These are phyloP conservation scores for Exophiala spinifera DNA, from an alignment of 2,329 filamentous ascomycete species.

Conservation along the genomic window DNA sequence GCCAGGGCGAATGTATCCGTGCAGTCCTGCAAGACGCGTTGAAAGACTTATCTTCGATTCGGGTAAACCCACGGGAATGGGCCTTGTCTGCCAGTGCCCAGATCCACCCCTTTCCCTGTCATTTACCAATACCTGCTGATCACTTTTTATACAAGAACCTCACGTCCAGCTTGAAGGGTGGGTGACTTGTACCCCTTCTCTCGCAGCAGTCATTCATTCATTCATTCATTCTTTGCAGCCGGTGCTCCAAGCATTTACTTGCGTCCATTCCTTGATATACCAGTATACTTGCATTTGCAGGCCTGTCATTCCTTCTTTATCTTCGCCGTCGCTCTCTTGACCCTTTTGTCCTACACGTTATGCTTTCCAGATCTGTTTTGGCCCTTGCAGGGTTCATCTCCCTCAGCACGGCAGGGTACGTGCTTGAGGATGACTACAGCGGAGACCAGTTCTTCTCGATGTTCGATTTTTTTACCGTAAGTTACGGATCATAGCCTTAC, in stretches of 20 bases:
- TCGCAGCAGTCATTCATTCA: neutral
- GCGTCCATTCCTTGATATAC: no score
- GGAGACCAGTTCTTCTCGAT: slow-evolving; percentile 49
- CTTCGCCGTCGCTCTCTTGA: slow-evolving; percentile 4
- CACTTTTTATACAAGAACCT: neutral
- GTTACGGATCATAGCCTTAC: slow-evolving; percentile 17
- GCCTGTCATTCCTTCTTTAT: neutral
- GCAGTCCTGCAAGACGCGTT: neutral
- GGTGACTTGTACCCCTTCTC: neutral
- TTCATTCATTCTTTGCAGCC: neutral
- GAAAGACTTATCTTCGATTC: neutral
- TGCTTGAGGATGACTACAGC: slow-evolving; percentile 49
- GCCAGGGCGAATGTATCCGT: neutral
- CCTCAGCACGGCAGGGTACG: slow-evolving; percentile 38
- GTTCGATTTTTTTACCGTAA: slow-evolving; percentile 52
- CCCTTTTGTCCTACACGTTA: slow-evolving; percentile 4
- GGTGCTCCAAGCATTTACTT: neutral
- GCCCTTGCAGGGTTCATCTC: slow-evolving; percentile 24
- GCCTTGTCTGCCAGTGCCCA: slow-evolving; percentile 1
- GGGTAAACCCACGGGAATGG: neutral
- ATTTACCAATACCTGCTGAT: neutral
- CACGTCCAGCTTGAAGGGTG: neutral
- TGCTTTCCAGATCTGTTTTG: slow-evolving; percentile 25
- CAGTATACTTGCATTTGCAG: neutral
- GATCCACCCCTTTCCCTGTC: slow-evolving; percentile 2